Conservation (phyloP, 805 yeast species). For the Saccharomyces paradoxus region DNA sequence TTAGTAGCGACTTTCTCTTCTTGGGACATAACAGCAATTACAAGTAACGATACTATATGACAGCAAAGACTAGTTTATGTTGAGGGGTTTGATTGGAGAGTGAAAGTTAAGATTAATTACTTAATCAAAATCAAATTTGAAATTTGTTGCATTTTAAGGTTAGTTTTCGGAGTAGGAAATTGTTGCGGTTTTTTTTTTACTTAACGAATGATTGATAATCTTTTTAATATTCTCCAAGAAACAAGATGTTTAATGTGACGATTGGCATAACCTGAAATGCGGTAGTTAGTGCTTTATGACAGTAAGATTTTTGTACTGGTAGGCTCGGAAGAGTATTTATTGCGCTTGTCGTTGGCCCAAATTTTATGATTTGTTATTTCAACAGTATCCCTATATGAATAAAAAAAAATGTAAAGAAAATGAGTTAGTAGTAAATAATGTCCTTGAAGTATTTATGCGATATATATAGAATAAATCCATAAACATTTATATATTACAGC, state of each 20-base stretch:
- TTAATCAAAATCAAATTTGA: background rate
- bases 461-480: background rate
- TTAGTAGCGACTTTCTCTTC: background rate
- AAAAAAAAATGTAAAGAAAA: background rate
- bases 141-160: background rate
- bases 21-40: background rate
- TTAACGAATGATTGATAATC: background rate
- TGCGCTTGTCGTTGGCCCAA: background rate
- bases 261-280: background rate
- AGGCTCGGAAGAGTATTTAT: background rate
- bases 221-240: background rate
- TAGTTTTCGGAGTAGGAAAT: background rate
- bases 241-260: background rate
- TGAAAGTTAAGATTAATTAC: background rate
- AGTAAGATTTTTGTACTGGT: background rate
- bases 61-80: background rate
- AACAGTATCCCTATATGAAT: background rate
- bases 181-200: background rate
- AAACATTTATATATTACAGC: background rate
- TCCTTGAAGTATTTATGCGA: background rate
- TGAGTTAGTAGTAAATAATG: background rate
- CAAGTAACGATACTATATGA: background rate
- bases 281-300: background rate
- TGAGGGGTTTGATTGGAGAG: background rate
- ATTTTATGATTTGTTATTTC: background rate